Conservation (phyloP, 2,329 filamentous ascomycete species). For the Colletotrichum sublineola region DNA sequence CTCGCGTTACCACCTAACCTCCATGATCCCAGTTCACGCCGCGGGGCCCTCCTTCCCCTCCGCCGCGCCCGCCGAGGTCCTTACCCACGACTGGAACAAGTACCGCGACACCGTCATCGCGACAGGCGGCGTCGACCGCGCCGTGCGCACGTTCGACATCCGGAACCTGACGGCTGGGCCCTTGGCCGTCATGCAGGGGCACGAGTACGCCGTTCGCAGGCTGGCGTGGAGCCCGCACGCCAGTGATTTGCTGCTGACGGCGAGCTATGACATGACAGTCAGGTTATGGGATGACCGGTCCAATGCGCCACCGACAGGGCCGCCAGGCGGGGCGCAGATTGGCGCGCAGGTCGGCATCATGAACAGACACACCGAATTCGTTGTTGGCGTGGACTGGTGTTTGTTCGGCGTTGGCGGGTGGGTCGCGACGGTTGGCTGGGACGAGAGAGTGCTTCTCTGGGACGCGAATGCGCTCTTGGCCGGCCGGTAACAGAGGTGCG, state of each 20-base stretch:
- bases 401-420: conserved; percentile 95
- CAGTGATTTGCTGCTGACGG: conserved; percentile 87
- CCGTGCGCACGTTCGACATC: conserved; percentile 92
- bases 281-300: conserved; percentile 89
- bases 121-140: conserved; percentile 88
- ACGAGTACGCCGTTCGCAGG: conserved; percentile 90
- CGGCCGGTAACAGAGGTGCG: conserved; percentile 28
- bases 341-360: conserved; percentile 86
- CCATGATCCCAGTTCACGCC: conserved; percentile 86
- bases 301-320: conserved; percentile 54
- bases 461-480: conserved; percentile 74
- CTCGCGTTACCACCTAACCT: conserved; percentile 87
- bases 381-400: conserved; percentile 97
- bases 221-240: conserved; percentile 94
- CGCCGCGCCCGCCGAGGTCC: conserved; percentile 76
- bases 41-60: conserved; percentile 63
- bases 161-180: conserved; percentile 81
- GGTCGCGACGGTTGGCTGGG: conserved; percentile 96
- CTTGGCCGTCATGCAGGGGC: conserved; percentile 80
- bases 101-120: conserved; percentile 89
- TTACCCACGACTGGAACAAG: conserved; percentile 99
- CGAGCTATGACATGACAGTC: conserved; percentile 98
- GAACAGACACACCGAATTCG: conserved; percentile 95
- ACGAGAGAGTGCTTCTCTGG: conserved; percentile 92
- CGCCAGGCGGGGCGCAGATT: conserved; percentile 56